phyloP scores from a whole-genome alignment of 176 grass and related monocot genomes.

The Triticum turgidum region DNA sequence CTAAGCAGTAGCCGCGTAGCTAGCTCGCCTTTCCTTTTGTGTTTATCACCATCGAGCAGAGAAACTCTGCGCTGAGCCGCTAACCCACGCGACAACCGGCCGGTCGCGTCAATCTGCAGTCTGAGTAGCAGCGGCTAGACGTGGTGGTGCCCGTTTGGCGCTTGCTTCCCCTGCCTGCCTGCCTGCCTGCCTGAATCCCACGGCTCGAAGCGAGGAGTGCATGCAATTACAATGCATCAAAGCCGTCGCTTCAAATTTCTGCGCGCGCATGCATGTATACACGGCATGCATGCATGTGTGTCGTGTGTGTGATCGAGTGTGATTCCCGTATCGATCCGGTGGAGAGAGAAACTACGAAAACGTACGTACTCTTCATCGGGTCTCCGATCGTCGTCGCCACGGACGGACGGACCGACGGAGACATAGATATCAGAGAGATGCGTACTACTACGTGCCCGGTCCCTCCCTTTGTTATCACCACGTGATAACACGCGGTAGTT shows the following conservation, averaged over 20 bases:
- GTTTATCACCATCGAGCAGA: not conserved
- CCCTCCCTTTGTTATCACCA: not conserved
- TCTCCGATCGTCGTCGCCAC: no score
- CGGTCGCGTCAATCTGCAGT: not conserved
- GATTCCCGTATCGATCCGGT: not conserved
- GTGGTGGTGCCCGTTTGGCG: not conserved
- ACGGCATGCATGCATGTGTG: no score
- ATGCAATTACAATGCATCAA: not conserved
- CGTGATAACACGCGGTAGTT: not conserved
- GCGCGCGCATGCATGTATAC: not conserved
- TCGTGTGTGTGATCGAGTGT: not conserved
- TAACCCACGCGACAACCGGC: no score
- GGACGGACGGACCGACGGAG: no score
- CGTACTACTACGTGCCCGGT: not conserved
- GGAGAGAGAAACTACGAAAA: no score
- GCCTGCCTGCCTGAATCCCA: no score
- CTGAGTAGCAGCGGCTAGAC: not conserved
- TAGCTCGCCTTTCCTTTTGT: not conserved
- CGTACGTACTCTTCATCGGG: no score
- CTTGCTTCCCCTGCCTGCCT: not conserved
- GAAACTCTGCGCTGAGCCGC: not conserved
- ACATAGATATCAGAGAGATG: no score
- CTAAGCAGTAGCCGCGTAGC: not conserved
- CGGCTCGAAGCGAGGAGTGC: not conserved
- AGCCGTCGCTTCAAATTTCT: conserved; percentile 1